phyloP scores from a whole-genome alignment of 2,329 filamentous ascomycete species.

The Gnomoniopsis smithogilvyi region DNA sequence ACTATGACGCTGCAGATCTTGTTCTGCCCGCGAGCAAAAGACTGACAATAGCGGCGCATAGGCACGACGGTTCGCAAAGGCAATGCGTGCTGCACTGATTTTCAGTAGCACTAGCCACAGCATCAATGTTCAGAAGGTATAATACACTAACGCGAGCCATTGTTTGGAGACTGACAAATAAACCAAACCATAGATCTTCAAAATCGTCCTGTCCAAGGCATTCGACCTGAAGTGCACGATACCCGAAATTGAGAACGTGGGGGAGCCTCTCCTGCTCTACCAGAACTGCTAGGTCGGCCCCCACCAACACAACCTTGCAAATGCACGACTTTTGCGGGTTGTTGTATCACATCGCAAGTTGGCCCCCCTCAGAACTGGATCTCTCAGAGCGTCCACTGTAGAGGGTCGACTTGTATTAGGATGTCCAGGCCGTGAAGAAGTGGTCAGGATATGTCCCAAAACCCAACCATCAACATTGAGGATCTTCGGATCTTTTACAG shows the following conservation, averaged over 20 bases:
- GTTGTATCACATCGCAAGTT: not conserved
- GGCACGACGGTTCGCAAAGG: slow-evolving; percentile 94
- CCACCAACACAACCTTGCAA: not conserved
- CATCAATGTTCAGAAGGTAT: slow-evolving; percentile 97
- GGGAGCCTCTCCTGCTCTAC: slow-evolving; percentile 91
- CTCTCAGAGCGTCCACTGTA: not conserved
- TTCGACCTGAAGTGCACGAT: slow-evolving; percentile 99
- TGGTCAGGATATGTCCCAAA: not conserved
- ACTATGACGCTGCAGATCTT: slow-evolving; percentile 13
- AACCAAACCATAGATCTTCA: slow-evolving; percentile 75
- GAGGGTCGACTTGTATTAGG: not conserved
- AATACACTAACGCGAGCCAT: slow-evolving; percentile 13
- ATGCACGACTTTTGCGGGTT: not conserved
- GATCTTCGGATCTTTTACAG: not conserved
- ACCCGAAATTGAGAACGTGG: slow-evolving; percentile 96
- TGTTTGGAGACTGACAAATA: not conserved
- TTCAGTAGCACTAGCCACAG: slow-evolving; percentile 99
- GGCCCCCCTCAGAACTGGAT: not conserved
- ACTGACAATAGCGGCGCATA: slow-evolving; percentile 34
- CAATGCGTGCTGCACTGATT: slow-evolving; percentile 95
- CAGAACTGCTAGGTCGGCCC: slow-evolving; percentile 52
- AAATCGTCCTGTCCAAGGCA: slow-evolving; percentile 97
- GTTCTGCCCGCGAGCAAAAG: not conserved
- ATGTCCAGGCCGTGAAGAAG: not conserved
- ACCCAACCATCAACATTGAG: not conserved